Evolutionary conservation across 345 rosid genomes (phyloP), one percentile per base, ranked within the genome.

Genomic region (Acer campestre): DNA sequence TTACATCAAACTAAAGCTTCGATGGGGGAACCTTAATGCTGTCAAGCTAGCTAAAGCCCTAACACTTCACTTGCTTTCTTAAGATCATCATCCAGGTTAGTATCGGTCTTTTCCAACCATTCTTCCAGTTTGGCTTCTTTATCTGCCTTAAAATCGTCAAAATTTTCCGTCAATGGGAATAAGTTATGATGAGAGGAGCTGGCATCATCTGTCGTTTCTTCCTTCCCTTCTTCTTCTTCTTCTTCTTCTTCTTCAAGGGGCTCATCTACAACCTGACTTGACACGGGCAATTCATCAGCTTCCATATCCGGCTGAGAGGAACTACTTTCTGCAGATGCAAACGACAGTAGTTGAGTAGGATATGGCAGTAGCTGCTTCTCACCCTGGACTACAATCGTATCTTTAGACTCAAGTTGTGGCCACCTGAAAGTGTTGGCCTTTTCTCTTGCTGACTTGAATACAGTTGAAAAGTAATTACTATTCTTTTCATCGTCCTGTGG

Each of bases 71-170:
- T 71, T 29, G 64, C 75, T 25, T 25, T 77, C 67, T 66, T 61
- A 66, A 67, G 4, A 61, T 29, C 31, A 12, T 22, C 29, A 12
- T 80, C 80, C 20, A 6, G 73, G 49, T 80, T 78, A 55, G 77
- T 83, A 78, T 79, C 85, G 70, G 82, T 67, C 76, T 78, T 90
- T 79, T 85, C 89, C 82, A 92, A 82, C 97, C 98, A 96, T 77
- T 90, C 93, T 83, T 92, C 87, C 42, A 94, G 83, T 80, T 91
- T 88, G 42, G 94, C 93, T 87, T 89, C 93, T 85, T 91, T 89
- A 73, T 85, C 89, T 7, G 92, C 93, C 86, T 85, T 94, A 74
- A 96, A 96, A 78, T 85, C 84, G 48, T 90, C 88, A 48, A 67
- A 90, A 53, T 83, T 79, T 80, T 83, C 90, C 0, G 86, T 67